Percentiles rank a stretch among this genome's conserved stretches.
Evolutionary conservation across 345 rosid species (phyloP).

Genomic region (Sonneratia caseolaris): DNA sequence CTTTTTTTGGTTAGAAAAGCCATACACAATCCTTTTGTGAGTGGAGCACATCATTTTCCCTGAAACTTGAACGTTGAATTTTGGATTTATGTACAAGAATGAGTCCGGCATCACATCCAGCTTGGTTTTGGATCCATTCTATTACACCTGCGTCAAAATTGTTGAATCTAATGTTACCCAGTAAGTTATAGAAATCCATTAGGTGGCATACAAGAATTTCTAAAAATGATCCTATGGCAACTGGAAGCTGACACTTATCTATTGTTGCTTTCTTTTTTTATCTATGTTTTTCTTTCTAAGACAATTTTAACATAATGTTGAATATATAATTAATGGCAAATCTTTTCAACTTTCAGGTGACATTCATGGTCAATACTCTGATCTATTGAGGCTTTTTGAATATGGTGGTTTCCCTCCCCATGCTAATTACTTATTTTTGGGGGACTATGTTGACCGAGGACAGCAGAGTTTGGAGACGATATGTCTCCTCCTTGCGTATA

Average conservation of each 20-base stretch:
- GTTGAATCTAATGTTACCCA: neutral
- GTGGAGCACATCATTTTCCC: neutral
- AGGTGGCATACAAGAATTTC: no score
- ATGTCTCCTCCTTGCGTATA: constrained; percentile 37
- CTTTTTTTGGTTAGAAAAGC: no score
- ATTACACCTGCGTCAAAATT: neutral
- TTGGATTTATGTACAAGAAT: no score
- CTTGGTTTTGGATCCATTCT: neutral
- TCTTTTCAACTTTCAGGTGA: constrained; percentile 49
- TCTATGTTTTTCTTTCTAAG: neutral
- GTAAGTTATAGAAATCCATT: neutral
- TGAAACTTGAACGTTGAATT: neutral
- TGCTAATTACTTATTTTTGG: constrained; percentile 70
- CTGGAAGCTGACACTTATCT: neutral
- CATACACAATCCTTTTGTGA: no score
- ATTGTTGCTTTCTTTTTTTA: neutral
- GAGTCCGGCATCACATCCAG: neutral
- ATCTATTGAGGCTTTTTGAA: constrained; percentile 76
- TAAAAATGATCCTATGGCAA: neutral
- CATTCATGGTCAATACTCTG: constrained; percentile 81
- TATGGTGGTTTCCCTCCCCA: constrained; percentile 74
- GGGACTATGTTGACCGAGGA: constrained; percentile 80
- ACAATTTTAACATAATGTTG: neutral
- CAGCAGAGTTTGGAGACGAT: constrained; percentile 40
- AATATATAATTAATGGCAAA: neutral